Conservation (phyloP, 805 yeast species). For the Maudiozyma pseudohumilis region DNA sequence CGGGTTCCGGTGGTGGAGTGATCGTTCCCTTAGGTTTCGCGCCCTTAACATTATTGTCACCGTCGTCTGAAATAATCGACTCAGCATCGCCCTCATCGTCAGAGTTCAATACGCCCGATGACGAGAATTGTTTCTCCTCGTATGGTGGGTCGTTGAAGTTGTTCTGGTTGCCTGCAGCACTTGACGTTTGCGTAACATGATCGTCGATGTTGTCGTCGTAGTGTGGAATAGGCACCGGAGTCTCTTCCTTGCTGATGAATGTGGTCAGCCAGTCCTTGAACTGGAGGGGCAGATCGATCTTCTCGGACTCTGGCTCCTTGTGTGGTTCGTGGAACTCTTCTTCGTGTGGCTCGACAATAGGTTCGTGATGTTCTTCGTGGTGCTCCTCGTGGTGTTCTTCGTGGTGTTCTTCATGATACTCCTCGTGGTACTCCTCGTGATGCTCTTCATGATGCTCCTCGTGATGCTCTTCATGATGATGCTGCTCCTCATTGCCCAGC, state of each 20-base stretch:
- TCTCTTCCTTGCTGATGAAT: slow-evolving; percentile 9
- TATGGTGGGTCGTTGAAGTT: background rate
- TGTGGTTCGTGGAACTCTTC: background rate
- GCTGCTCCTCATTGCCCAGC: background rate
- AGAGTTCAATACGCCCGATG: background rate
- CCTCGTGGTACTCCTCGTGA: background rate
- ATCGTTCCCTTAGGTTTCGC: background rate
- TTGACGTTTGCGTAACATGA: background rate
- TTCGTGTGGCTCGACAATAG: background rate
- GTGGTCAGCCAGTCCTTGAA: slow-evolving; percentile 14
- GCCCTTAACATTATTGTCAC: background rate
- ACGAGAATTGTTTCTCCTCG: background rate
- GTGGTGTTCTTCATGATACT: slow-evolving; percentile 1
- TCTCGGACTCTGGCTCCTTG: background rate
- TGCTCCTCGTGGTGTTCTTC: background rate
- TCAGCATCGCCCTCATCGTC: background rate
- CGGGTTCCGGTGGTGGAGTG: background rate
- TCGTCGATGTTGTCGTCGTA: background rate
- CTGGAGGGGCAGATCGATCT: slow-evolving; percentile 7
- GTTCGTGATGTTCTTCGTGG: background rate
- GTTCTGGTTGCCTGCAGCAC: background rate
- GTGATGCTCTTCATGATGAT: background rate
- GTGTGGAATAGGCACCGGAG: background rate
- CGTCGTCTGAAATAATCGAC: background rate
- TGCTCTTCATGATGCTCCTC: background rate